Base-by-base conservation (phyloP, 108 stramenopile species). In the Discostella stelligeroides region DNA sequence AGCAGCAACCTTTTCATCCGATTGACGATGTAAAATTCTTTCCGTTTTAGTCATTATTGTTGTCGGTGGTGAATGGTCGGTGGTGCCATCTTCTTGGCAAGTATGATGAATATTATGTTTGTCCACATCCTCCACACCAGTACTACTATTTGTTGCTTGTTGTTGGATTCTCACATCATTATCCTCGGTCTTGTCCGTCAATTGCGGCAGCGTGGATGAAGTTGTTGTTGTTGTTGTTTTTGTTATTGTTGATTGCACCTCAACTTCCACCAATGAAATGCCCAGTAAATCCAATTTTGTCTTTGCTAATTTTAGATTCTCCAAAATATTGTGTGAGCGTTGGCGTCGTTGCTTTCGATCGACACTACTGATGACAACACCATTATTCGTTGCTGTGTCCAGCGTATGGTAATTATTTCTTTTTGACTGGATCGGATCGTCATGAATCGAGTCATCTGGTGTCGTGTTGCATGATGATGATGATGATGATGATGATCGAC, bases 201-300 rank as follows among this genome's bases (percentile, higher is more conserved):
- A 10, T n/a, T 30, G 46, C 4, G 53, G 51, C 7, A 17, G 5
- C 12, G 66, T 17, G 5, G 58, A 34, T 20, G 28, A 27, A 20
- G 60, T 30, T 13, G 63, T 55, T 49, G 28, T 60, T 25, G n/a
- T n/a, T n/a, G n/a, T n/a, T n/a, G n/a, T n/a, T n/a, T n/a, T n/a
- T n/a, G n/a, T n/a, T n/a, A n/a, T n/a, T n/a, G n/a, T n/a, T n/a
- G n/a, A n/a, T n/a, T n/a, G n/a, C n/a, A 70, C 60, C 51, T 84
- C 76, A 0, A 74, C 66, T 27, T 79, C 80, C 14, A 85, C 84
- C 14, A 89, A 57, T 18, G 74, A 71, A 18, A 86, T 76, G 0
- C 84, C 88, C 14, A 86, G 39, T 17, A 43, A 20, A 25, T 86
- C 72, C 60, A 89, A 59, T 43, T 17, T 60, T 20, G 68, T 24